These are phyloP conservation scores for Spathaspora jeffriesii DNA, from an alignment of 1,139 yeast species.

Conservation along the genomic window DNA sequence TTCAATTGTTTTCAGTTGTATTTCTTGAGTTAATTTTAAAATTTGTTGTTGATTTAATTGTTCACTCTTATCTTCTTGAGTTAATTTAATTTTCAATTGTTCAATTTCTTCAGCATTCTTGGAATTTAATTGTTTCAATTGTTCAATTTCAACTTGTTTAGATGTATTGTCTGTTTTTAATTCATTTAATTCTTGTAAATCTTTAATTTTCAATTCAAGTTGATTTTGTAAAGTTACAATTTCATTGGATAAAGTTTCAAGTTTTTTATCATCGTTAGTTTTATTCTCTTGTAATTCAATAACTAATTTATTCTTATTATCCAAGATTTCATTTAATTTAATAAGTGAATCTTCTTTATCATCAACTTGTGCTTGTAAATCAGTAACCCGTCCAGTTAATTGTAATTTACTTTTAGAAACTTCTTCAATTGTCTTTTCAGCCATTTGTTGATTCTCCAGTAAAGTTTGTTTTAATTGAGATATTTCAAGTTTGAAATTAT, in stretches of 20 bases:
- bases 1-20: background rate
- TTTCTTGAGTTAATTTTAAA: background rate
- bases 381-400: background rate
- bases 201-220: conserved; percentile 5
- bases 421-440: background rate
- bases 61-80: background rate
- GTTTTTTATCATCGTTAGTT: background rate
- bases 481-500: background rate
- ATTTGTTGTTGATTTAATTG: background rate
- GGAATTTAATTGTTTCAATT: background rate
- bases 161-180: background rate
- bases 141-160: background rate
- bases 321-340: background rate
- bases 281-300: background rate
- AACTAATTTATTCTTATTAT: background rate
- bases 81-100: background rate
- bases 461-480: background rate
- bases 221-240: conserved; percentile 4
- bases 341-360: background rate
- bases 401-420: background rate
- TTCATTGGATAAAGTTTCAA: conserved; percentile 4
- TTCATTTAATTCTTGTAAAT: conserved; percentile 3
- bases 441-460: background rate
- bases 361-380: conserved; percentile 2
- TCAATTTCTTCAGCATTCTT: background rate